Base-by-base conservation (phyloP, 2,329 filamentous ascomycete genomes). In the Trichoderma sp. region DNA sequence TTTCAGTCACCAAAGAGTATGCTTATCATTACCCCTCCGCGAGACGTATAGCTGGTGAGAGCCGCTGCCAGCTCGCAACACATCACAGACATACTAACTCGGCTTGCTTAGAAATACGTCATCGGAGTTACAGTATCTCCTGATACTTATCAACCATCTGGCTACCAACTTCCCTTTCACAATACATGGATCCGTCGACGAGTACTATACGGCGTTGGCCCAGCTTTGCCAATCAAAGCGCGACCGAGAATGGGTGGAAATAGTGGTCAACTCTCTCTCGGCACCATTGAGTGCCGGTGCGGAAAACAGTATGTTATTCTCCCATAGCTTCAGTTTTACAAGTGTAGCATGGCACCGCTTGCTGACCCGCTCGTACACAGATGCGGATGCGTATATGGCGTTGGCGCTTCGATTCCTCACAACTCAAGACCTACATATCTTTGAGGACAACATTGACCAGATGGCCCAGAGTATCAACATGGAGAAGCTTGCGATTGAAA, bases 151-250 rank as follows among this genome's bases (percentile, higher is more conserved):
- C 29, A 71, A 77, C 27, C 75, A 75, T 29, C 76, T 78, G 17
- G 53, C 70, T 22, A 60, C 68, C 29, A 64, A 68, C 29, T 70
- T 67, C 17, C 73, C 77, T 3, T 68, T 70, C 35, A 54, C 72
- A 1, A 70, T 78, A 39, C 22, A 69, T n/a, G 69, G 61, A 6
- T 75, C 72, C 29, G 67, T 76, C 15, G 70, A 74, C 29, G 70
- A 70, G 64, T 84, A 84, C 68, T 86, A 83, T 70, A 74, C 70
- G 10, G 73, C 80, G 9, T 71, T 85, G 10, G 78, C 79, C 13
- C 74, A 69, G 54, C 73, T 81, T 25, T 82, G 76, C 68, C 76
- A 75, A 63, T 67, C 69, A 29, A 70, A 60, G 19, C 71, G 71
- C 32, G 34, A 68, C n/a, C 71, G 35, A 17, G 64, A 71, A 35